Base-by-base conservation (phyloP, 2,329 filamentous ascomycete species). In the Penicillium sp. region DNA sequence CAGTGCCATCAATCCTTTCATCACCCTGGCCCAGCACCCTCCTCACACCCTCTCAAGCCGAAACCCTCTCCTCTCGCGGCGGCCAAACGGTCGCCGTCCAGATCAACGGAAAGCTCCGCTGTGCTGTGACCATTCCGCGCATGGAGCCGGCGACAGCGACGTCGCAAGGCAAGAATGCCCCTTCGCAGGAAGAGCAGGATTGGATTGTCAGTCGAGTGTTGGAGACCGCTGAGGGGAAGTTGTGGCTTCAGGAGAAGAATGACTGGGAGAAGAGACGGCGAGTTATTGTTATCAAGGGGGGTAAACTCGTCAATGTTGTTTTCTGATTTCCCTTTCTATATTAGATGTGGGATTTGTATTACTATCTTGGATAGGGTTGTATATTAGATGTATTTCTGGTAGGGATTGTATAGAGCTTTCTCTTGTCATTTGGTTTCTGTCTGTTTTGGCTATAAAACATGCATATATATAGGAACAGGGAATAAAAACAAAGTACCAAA, bases 81-180 rank as follows among this genome's bases (percentile, higher is more conserved):
- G 80, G 49, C 69, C 79, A 60, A 77, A 74, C 60, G 74, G 81
- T 70, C 6, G 87, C 87, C 0, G 85, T 96, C 16, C 88, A 92
- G 67, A 75, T 95, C 59, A 91, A 95, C 67, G 90, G 91, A n/a
- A 92, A 88, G 72, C 73, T 89, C 60, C 85, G 85, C 37, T 87
- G 87, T 59, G 83, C 83, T 1, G 81, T 88, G n/a, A 78, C 86
- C 2, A 84, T 94, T 24, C 79, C 84, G 1, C 79, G 79, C 29
- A 76, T 80, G 42, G 72, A 80, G 4, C 71, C 71, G 1, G 65
- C 84, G 26, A 24, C 53, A 31, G 54, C 22, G 22, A 53, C 22
- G 20, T 1, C 60, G 3, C 46, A 59, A 24, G 61, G 57, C n/a
- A 62, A 65, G 22, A 55, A 50, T 16, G 13, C 58, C 1, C 52